Evolutionary conservation across 2,329 filamentous ascomycete species (phyloP).

Genomic region (Colletotrichum australisinense): DNA sequence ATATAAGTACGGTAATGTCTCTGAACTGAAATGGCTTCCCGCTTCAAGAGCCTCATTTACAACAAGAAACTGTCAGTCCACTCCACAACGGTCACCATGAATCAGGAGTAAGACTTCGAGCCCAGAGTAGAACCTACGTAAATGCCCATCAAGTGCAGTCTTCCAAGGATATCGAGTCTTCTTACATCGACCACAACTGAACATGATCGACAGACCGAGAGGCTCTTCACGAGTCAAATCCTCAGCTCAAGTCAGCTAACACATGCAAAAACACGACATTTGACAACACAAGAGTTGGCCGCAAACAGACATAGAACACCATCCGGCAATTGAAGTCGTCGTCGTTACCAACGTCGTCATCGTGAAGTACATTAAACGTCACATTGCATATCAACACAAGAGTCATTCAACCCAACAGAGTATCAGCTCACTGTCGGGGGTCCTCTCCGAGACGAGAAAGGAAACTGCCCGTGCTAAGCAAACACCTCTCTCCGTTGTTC

Average conservation of each 20-base stretch:
- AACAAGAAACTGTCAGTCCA: not conserved
- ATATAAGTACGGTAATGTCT: not conserved
- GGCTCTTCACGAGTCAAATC: not conserved
- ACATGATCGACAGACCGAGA: constrained; percentile 4
- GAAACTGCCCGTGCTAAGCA: constrained; percentile 8
- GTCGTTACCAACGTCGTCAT: not conserved
- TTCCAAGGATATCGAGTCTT: not conserved
- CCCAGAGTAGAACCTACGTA: not conserved
- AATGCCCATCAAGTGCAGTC: not conserved
- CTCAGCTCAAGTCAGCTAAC: not conserved
- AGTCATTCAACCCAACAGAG: not conserved
- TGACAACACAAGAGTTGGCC: not conserved
- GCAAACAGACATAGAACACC: not conserved
- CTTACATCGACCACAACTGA: not conserved
- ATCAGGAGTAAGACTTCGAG: not conserved
- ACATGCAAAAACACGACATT: not conserved
- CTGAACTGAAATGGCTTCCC: not conserved
- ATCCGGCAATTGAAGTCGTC: not conserved
- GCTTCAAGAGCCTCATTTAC: not conserved
- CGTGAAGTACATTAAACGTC: not conserved
- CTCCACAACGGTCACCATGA: not conserved
- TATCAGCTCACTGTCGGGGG: not conserved
- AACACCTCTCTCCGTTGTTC: not conserved
- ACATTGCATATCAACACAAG: not conserved
- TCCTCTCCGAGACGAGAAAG: not conserved